These are phyloP conservation scores for Hypoxylon sp. DNA, from an alignment of 2,329 filamentous ascomycete species.

Conservation along the genomic window DNA sequence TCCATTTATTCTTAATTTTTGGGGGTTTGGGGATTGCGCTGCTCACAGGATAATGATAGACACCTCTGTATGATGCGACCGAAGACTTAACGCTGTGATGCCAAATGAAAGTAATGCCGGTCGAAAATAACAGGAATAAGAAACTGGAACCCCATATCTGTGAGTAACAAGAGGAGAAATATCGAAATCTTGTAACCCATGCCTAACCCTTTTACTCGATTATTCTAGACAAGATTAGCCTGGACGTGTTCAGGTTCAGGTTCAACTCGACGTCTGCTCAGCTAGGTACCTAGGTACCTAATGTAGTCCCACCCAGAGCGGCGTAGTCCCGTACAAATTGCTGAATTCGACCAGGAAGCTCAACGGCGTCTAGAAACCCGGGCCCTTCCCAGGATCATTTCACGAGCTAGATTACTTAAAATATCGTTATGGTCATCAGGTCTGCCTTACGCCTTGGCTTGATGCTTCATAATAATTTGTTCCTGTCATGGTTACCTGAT, in stretches of 20 bases:
- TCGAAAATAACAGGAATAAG: too few species aligned
- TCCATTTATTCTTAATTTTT: too few species aligned
- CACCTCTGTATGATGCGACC: too few species aligned
- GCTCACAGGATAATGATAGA: too few species aligned
- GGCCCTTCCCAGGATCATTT: background rate
- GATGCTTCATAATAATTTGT: background rate
- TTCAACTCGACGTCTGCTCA: background rate
- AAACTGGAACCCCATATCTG: background rate
- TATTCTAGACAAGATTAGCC: background rate
- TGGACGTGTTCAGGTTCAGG: background rate
- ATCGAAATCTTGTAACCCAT: background rate
- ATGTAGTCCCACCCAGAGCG: background rate
- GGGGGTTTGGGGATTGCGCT: too few species aligned
- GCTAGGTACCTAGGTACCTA: background rate
- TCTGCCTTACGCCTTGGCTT: background rate
- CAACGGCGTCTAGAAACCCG: background rate
- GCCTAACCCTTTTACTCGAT: background rate
- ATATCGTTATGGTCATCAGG: background rate
- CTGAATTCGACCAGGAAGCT: background rate
- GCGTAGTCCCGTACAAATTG: background rate
- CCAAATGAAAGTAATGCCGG: too few species aligned
- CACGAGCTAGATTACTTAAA: background rate
- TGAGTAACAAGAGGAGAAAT: background rate
- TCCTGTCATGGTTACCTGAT: too few species aligned
- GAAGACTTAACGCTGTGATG: too few species aligned